phyloP scores from a whole-genome alignment of 2,329 filamentous ascomycete genomes.

The Hypoxylon sp. region DNA sequence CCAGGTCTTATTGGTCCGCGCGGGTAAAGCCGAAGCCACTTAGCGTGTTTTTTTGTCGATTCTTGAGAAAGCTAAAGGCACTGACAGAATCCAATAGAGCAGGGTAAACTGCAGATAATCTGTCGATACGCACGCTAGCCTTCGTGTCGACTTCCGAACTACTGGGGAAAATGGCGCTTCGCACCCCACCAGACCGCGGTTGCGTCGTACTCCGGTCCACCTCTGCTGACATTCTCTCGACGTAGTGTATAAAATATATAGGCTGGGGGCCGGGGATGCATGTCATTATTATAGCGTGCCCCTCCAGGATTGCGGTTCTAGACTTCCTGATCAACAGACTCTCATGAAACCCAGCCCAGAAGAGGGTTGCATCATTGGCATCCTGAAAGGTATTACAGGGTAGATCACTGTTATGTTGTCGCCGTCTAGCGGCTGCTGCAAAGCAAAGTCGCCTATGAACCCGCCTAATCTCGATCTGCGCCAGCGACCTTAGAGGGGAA shows the following conservation, averaged over 20 bases:
- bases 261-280: conserved; percentile 39
- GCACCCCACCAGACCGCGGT: conserved; percentile 27
- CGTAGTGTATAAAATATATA: conserved; percentile 11
- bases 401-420: conserved; percentile 14
- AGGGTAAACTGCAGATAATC: conserved; percentile 41
- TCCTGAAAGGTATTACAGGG: conserved; percentile 26
- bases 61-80: conserved; percentile 21
- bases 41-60: conserved; percentile 17
- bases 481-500: conserved; percentile 11
- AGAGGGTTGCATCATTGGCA: conserved; percentile 38
- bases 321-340: conserved; percentile 37
- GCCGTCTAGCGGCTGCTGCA: conserved; percentile 17
- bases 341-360: conserved; percentile 37
- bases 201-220: conserved; percentile 34
- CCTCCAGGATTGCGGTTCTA: conserved; percentile 40
- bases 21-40: conserved; percentile 38
- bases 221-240: conserved; percentile 24
- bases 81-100: conserved; percentile 31
- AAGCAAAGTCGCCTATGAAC: conserved; percentile 24
- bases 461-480: conserved; percentile 35
- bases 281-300: conserved; percentile 41
- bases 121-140: conserved; percentile 36
- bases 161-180: conserved; percentile 36
- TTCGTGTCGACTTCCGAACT: conserved; percentile 38
- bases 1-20: conserved; percentile 31